phyloP scores from a whole-genome alignment of 2,329 filamentous ascomycete genomes.

The Talaromyces sp. region DNA sequence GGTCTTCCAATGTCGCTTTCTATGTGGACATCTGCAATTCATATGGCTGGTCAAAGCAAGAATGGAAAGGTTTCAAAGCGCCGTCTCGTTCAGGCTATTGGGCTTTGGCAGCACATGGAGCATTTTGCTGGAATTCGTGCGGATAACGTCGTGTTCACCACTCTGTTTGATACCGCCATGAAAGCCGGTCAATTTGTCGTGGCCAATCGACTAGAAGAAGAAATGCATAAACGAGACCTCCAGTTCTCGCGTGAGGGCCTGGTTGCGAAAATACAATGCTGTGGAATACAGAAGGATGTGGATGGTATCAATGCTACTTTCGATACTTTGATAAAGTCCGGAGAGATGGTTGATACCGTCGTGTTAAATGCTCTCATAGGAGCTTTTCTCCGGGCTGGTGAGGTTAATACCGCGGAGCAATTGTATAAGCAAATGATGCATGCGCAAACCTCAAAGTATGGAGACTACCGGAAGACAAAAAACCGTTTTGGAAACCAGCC shows the following conservation, averaged over 20 bases:
- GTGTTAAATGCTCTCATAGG: slow-evolving; percentile 86
- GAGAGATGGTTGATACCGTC: slow-evolving; percentile 84
- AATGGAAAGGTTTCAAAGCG: slow-evolving; percentile 55
- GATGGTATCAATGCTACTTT: slow-evolving; percentile 77
- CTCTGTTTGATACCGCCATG: slow-evolving; percentile 84
- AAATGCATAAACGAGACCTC: slow-evolving; percentile 73
- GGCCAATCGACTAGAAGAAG: slow-evolving; percentile 80
- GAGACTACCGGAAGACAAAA: slow-evolving; percentile 15
- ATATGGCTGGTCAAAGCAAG: slow-evolving; percentile 75
- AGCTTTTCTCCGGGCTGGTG: slow-evolving; percentile 74
- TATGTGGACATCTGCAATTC: slow-evolving; percentile 85
- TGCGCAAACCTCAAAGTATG: slow-evolving; percentile 41
- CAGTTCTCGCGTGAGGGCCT: slow-evolving; percentile 77
- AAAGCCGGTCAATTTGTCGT: slow-evolving; percentile 82
- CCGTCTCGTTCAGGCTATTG: slow-evolving; percentile 70
- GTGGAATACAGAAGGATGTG: slow-evolving; percentile 74
- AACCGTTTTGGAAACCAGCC: background rate
- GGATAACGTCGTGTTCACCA: slow-evolving; percentile 85
- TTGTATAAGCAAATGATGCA: slow-evolving; percentile 84
- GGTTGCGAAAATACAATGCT: slow-evolving; percentile 79
- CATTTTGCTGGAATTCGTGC: slow-evolving; percentile 64
- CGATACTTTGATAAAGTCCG: slow-evolving; percentile 76
- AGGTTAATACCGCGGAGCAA: slow-evolving; percentile 74
- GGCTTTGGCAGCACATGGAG: slow-evolving; percentile 91
- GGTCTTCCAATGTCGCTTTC: slow-evolving; percentile 66